phyloP scores from a whole-genome alignment of 2,329 filamentous ascomycete species.

The Eurotiales sp. region DNA sequence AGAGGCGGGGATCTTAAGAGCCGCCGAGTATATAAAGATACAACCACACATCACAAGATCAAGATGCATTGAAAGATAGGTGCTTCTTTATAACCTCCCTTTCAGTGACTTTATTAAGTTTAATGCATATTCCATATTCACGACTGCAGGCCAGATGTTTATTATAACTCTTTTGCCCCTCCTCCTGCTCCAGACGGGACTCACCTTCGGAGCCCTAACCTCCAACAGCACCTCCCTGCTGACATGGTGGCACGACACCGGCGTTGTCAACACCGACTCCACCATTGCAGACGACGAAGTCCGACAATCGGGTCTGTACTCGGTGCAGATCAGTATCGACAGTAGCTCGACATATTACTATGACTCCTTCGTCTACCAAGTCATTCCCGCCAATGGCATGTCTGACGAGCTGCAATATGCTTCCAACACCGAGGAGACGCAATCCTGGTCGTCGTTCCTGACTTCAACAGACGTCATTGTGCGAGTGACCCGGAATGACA shows the following conservation, averaged over 20 bases:
- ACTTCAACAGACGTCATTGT: not conserved
- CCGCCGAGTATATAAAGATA: too few species aligned
- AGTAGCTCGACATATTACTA: constrained; percentile 19
- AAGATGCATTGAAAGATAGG: too few species aligned
- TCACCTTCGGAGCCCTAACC: too few species aligned
- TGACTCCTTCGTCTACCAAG: constrained; percentile 36
- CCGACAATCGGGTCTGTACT: constrained; percentile 22
- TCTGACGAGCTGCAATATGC: not conserved
- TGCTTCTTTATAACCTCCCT: too few species aligned
- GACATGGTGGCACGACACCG: constrained; percentile 21
- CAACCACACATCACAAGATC: too few species aligned
- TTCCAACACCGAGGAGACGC: not conserved
- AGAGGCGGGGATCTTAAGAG: too few species aligned
- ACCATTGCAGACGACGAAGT: constrained; percentile 20
- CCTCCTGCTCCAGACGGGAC: not conserved
- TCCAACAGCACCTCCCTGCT: too few species aligned
- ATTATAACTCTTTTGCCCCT: not conserved
- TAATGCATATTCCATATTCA: too few species aligned
- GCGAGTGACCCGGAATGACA: not conserved
- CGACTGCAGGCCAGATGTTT: too few species aligned
- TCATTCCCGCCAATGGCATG: constrained; percentile 35
- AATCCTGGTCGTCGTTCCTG: constrained; percentile 1
- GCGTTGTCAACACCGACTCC: constrained; percentile 22
- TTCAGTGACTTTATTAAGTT: too few species aligned
- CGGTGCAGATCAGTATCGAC: constrained; percentile 17